Base-by-base conservation (phyloP, 495 filamentous ascomycete genomes). In the Xylaria curta region DNA sequence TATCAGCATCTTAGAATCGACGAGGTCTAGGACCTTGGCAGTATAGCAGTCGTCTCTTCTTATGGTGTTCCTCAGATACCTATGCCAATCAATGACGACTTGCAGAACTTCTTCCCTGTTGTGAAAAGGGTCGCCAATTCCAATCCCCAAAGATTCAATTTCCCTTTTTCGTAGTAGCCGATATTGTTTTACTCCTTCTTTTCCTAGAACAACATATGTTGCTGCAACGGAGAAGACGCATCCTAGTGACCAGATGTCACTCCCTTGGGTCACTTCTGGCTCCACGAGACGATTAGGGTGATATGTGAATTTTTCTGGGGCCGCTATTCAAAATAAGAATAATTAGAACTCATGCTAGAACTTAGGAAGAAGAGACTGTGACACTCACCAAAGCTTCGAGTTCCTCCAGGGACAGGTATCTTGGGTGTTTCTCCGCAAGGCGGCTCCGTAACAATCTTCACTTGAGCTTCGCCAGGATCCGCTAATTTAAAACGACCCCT, bases 191-290 rank as follows among this genome's bases (percentile, higher is more conserved):
- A 80, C 68, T 13, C 81, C 81, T 53, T 68, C 62, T 56, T 70
- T 69, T 8, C 80, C 81, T 4, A 82, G 68, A 13, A 81, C 72
- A 1, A 81, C 75, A 73, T 79, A 83, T n/a, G 81, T 82, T n/a
- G 81, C 81, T 13, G 77, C 79, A 13, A 81, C 60, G 2, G 81
- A 83, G 61, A 83, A 78, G 56, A 83, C 81, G 71, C 81, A 83
- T 24, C 79, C 81, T 40, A 83, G 54, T 4, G 81, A 81, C 81
- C 81, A 83, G 21, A 76, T 78, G 66, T 83, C 81, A 36, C 78
- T 78, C 17, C 60, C 76, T 65, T 79, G 81, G 54, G 40, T 68
- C 44, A 47, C 67, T 56, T 58, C 24, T 15, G 62, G 62, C n/a
- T 65, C 42, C 17, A 40, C 56, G 13, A 21, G 38, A 26, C 69